Evolutionary conservation across 2,329 filamentous ascomycete genomes (phyloP).

Genomic region (Fragosphaeria purpurea): DNA sequence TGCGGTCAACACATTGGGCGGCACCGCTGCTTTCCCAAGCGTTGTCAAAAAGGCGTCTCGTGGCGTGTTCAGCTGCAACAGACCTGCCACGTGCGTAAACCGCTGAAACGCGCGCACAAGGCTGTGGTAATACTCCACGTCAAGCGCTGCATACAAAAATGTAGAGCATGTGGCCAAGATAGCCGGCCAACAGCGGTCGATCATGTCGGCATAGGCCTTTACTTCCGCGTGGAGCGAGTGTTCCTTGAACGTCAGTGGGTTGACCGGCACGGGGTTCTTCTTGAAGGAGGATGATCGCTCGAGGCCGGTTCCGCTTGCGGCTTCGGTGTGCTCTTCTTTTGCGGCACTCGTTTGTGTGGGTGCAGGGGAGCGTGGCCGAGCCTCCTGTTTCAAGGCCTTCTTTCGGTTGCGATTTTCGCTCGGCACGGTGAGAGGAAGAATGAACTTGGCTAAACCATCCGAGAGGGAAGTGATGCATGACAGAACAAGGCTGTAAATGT

Average conservation of each 20-base stretch:
- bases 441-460: constrained; percentile 85
- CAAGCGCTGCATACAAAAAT: constrained; percentile 82
- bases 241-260: constrained; percentile 66
- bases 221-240: constrained; percentile 64
- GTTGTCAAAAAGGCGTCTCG: constrained; percentile 93
- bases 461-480: constrained; percentile 85
- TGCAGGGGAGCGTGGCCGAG: constrained; percentile 32
- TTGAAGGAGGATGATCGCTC: constrained; percentile 60
- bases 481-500: constrained; percentile 80
- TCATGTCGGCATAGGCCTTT: constrained; percentile 66
- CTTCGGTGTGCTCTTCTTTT: constrained; percentile 11
- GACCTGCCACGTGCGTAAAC: constrained; percentile 85
- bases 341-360: constrained; percentile 14
- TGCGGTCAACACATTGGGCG: constrained; percentile 61
- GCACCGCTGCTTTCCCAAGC: constrained; percentile 84
- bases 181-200: constrained; percentile 92
- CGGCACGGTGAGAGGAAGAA: constrained; percentile 81
- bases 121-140: constrained; percentile 87
- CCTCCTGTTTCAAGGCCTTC: constrained; percentile 34
- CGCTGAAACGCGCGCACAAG: constrained; percentile 90
- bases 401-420: constrained; percentile 51
- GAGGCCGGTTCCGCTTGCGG: constrained; percentile 19
- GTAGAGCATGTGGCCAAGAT: constrained; percentile 91
- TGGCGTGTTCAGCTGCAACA: constrained; percentile 74
- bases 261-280: constrained; percentile 69